These are phyloP conservation scores for Verbascum thapsus DNA, from an alignment of 257 asterid genomes.

Conservation along the genomic window DNA sequence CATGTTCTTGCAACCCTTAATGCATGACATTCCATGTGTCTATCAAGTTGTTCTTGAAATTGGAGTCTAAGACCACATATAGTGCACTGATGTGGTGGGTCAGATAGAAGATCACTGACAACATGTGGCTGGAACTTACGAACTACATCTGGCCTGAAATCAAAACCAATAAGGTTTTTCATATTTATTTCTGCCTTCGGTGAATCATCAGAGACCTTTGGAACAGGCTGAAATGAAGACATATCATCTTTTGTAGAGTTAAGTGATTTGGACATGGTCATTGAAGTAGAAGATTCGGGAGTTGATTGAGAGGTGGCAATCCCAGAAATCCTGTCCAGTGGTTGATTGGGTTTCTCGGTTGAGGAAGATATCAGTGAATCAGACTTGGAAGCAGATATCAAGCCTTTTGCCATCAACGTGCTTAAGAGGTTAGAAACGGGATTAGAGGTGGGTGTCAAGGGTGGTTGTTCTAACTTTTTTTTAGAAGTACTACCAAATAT, in stretches of 20 bases:
- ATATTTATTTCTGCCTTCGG: slow-evolving; percentile 33
- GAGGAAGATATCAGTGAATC: slow-evolving; percentile 36
- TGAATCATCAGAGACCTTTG: slow-evolving; percentile 28
- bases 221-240: slow-evolving; percentile 29
- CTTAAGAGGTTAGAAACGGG: slow-evolving; percentile 67
- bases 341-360: slow-evolving; percentile 29
- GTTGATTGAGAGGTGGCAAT: slow-evolving; percentile 35
- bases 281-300: slow-evolving; percentile 37
- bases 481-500: slow-evolving; percentile 35
- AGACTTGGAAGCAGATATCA: slow-evolving; percentile 54
- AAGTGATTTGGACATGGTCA: slow-evolving; percentile 32
- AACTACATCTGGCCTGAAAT: slow-evolving; percentile 55
- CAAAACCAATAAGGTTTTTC: slow-evolving; percentile 53
- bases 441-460: slow-evolving; percentile 37
- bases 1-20: slow-evolving; percentile 50
- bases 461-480: slow-evolving; percentile 34
- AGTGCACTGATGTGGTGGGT: slow-evolving; percentile 54
- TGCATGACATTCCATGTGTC: slow-evolving; percentile 77
- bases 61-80: slow-evolving; percentile 59
- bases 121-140: slow-evolving; percentile 53
- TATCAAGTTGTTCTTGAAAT: slow-evolving; percentile 48
- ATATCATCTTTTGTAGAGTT: slow-evolving; percentile 27
- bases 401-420: slow-evolving; percentile 61
- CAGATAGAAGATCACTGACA: slow-evolving; percentile 52
- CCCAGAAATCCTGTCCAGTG: slow-evolving; percentile 34